These are phyloP conservation scores for Rhizopogon rudus DNA, from an alignment of 768 basidiomycete species.

Conservation along the genomic window DNA sequence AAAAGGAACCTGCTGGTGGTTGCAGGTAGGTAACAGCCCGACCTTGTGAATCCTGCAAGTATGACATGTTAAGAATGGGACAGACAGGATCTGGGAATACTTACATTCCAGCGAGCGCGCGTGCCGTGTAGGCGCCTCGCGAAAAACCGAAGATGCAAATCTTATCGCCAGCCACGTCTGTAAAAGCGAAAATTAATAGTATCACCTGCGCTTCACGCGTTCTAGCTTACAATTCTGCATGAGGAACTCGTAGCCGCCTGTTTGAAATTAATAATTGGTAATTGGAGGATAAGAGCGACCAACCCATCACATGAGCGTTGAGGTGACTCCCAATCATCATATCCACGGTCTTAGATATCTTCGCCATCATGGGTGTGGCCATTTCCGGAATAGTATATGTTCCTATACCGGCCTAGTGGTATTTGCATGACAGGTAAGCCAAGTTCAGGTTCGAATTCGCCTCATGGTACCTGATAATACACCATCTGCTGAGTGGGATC, in stretches of 20 bases:
- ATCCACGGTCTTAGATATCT: constrained; percentile 51
- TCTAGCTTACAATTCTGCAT: constrained; percentile 63
- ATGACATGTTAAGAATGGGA: background rate
- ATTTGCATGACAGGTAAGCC: background rate
- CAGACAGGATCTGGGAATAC: constrained; percentile 14
- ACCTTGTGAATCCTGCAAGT: constrained; percentile 58
- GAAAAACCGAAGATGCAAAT: constrained; percentile 83
- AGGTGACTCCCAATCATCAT: constrained; percentile 59
- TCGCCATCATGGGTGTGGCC: constrained; percentile 54
- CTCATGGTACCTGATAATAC: constrained; percentile 58
- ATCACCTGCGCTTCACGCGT: background rate
- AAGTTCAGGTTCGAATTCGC: background rate
- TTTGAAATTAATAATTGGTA: background rate
- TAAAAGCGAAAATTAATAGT: background rate
- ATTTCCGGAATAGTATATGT: constrained; percentile 64
- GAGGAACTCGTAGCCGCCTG: constrained; percentile 72
- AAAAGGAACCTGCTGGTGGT: constrained; percentile 74
- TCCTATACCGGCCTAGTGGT: constrained; percentile 59
- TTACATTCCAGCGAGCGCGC: constrained; percentile 71
- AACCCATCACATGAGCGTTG: constrained; percentile 67
- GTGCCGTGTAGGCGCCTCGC: constrained; percentile 66
- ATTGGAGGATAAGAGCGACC: constrained; percentile 4
- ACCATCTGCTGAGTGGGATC: constrained; percentile 57
- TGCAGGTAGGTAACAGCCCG: constrained; percentile 64
- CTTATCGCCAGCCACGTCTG: constrained; percentile 66